These are phyloP conservation scores for Lactifluus hygrophoroides DNA, from an alignment of 768 basidiomycete genomes.

Conservation along the genomic window DNA sequence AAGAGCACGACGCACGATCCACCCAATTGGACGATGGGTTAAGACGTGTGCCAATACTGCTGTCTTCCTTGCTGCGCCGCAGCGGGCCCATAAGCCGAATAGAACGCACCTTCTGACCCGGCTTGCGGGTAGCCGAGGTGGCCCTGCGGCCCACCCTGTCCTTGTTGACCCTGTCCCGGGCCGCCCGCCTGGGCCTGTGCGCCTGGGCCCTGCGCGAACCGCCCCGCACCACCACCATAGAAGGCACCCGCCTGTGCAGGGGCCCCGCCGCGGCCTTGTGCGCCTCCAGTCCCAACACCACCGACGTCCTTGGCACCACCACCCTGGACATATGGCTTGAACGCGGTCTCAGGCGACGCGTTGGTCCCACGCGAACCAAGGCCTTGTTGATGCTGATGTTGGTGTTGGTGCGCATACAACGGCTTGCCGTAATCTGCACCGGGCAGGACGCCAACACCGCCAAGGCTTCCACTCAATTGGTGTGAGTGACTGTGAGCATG, in stretches of 20 bases:
- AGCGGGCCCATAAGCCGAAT: slow-evolving; percentile 46
- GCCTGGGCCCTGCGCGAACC: slow-evolving; percentile 34
- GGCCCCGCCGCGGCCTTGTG: slow-evolving; percentile 35
- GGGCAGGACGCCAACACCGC: slow-evolving; percentile 23
- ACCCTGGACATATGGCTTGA: slow-evolving; percentile 71
- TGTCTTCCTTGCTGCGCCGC: slow-evolving; percentile 36
- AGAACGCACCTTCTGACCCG: slow-evolving; percentile 53
- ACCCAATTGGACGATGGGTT: neutral
- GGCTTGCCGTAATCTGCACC: slow-evolving; percentile 36
- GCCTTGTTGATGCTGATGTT: slow-evolving; percentile 61
- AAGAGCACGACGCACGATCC: neutral
- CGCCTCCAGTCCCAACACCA: slow-evolving; percentile 34
- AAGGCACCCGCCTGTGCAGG: slow-evolving; percentile 42
- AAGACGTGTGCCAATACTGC: slow-evolving; percentile 37
- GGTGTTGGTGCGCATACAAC: slow-evolving; percentile 46
- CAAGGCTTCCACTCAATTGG: slow-evolving; percentile 30
- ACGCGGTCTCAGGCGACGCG: slow-evolving; percentile 61
- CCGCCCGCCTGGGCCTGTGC: slow-evolving; percentile 42
- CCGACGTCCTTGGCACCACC: slow-evolving; percentile 38
- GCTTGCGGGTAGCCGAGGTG: slow-evolving; percentile 59
- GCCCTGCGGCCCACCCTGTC: slow-evolving; percentile 39
- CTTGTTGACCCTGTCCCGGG: slow-evolving; percentile 32
- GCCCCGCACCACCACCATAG: slow-evolving; percentile 33
- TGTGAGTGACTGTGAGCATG: slow-evolving; percentile 38
- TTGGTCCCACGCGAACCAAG: slow-evolving; percentile 43